phyloP scores from a whole-genome alignment of 176 grass and related monocot genomes.

The Oryza nivara region DNA sequence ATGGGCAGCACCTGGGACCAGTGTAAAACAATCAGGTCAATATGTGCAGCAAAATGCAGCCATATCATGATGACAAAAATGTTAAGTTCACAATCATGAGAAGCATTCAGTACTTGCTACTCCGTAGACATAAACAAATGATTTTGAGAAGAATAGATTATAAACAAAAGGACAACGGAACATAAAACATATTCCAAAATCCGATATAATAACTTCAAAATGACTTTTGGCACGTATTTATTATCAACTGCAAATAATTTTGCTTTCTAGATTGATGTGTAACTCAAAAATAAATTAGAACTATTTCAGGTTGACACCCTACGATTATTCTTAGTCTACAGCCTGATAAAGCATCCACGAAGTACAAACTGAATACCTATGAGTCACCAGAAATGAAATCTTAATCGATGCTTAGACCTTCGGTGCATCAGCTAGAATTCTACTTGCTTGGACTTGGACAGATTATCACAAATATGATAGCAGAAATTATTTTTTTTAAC shows the following conservation, averaged over 20 bases:
- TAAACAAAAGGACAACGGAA: conserved; percentile 1
- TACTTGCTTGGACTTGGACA: conserved; percentile 22
- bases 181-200: background rate
- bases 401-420: background rate
- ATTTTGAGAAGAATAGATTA: conserved; percentile 2
- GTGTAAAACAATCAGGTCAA: conserved; percentile 16
- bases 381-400: conserved; percentile 1
- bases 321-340: conserved; percentile 14
- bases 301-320: background rate
- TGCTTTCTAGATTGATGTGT: background rate
- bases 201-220: background rate
- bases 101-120: background rate
- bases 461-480: background rate
- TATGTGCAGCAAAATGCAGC: background rate
- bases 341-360: conserved; percentile 15
- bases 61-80: conserved; percentile 1
- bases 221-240: background rate
- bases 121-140: background rate
- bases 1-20: conserved; percentile 82
- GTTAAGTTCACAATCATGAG: conserved; percentile 1
- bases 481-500: background rate
- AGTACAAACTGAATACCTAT: conserved; percentile 16
- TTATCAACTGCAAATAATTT: conserved; percentile 22
- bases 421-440: background rate
- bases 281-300: conserved; percentile 27